Evolutionary conservation across 2,329 filamentous ascomycete species (phyloP), one percentile per base, ranked within the genome.

Genomic region (Aspergillus latus): DNA sequence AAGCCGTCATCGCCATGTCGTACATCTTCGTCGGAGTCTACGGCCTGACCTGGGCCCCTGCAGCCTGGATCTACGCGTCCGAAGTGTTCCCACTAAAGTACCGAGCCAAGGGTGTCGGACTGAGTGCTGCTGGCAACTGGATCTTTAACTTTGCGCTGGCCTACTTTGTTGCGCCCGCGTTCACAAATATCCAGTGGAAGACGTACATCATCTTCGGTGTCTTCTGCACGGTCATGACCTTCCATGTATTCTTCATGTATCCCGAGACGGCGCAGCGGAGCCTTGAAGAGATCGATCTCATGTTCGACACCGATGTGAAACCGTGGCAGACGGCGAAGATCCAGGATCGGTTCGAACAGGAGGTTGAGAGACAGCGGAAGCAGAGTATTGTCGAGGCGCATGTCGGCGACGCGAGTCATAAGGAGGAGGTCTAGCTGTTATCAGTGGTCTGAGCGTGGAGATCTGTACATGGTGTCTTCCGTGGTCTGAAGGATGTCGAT

Each of bases 171-270:
- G 81, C 83, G 0, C 82, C 82, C 0, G 79, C 82, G 0, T 85
- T 85, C 62, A 79, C 80, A 62, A 84, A 80, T 67, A 84, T 84
- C 62, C 64, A 77, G 61, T 84, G 81, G 76, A 73, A 82, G 65
- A 86, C 85, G 59, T 92, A 92, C 74, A 84, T 92, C 70, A 82
- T 93, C 62, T 93, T 93, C 67, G 89, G 82, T 1, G 80, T 86
- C 4, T 90, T 92, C 76, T 90, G 88, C 67, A 81, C 80, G 0
- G 80, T 80, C 5, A 88, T 88, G 65, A 85, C 85, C 40, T 69
- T 91, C 50, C 88, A 91, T 69, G 85, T 89, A 66, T 83, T 84
- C 70, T 78, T 92, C 63, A 74, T 78, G 32, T 86, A 84, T 56
- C 87, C 87, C 0, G 83, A 91, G 72, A 92, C 88, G 0, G 83